Base-by-base conservation (phyloP, 257 asterid species). In the Solanum verrucosum region DNA sequence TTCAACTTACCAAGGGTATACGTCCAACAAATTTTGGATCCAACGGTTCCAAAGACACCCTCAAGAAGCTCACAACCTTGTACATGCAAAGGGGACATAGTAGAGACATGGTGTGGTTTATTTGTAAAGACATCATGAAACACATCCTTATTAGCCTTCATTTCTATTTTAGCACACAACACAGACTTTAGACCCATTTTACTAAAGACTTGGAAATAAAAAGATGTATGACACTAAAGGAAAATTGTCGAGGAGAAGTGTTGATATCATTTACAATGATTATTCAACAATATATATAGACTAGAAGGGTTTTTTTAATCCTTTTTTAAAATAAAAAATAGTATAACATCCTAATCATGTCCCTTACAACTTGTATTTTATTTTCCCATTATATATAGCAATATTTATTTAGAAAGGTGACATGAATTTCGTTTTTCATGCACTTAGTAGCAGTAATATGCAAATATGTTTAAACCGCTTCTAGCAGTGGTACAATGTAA, bases 21-120 rank as follows among this genome's bases (percentile, higher is more conserved):
- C 15, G n/a, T 35, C 90, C 90, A 89, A 38, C 38, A 21, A 60
- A 89, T 37, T 13, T 38, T n/a, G 1, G 89, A 81, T 29, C 85
- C 89, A 81, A 52, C 87, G 0, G 44, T 67, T 52, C 89, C 90
- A 14, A 81, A 29, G 35, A 13, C 72, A 18, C 90, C 89, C 5
- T 49, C 87, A 70, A 70, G 77, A 86, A 78, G 87, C 83, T 86
- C 86, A 86, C 87, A 86, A n/a, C 60, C 83, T 38, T 89, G 79
- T 7, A 86, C 5, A 42, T 83, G 83, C 6, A 8, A 74, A 29
- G 88, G 89, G 78, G 11, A 16, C 6, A 77, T 70, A 0, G n/a
- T 84, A 52, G 90, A 87, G 29, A 88, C 67, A 7, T 88, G 31
- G 25, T 88, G 84, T 12, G 92, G 92, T 37, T 72, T 90, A 31